Conservation (phyloP, 208 protist species). For the Trypanosoma scelopori region DNA sequence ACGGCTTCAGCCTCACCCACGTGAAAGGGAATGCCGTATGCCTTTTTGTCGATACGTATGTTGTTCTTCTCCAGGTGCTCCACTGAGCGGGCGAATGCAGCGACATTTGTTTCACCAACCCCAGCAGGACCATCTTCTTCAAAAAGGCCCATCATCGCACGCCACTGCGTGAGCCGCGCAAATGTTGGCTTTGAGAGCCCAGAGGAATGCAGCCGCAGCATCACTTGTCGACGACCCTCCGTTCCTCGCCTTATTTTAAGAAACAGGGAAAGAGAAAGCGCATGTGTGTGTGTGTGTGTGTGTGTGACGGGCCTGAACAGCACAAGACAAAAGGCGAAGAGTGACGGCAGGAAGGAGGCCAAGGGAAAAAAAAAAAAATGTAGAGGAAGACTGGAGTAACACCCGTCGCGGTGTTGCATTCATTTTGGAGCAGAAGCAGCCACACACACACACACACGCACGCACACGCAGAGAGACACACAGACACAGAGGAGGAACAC, state of each 20-base stretch:
- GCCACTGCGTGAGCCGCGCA: conserved; percentile 10
- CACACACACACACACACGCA: too few relatives aligned
- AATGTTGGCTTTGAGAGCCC: neutral
- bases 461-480: too few relatives aligned
- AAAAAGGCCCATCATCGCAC: conserved; percentile 61
- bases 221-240: neutral
- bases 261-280: neutral
- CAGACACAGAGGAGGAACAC: neutral
- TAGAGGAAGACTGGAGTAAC: neutral
- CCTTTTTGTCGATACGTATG: conserved; percentile 68
- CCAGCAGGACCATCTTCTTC: conserved; percentile 40
- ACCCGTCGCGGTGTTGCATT: neutral
- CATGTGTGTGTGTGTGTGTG: too few relatives aligned
- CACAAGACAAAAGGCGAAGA: neutral
- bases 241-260: neutral
- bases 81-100: conserved; percentile 66
- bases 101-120: conserved; percentile 28
- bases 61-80: conserved; percentile 59
- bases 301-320: too few relatives aligned
- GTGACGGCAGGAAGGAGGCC: too few relatives aligned
- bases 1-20: conserved; percentile 72
- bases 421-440: neutral
- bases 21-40: conserved; percentile 81
- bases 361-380: neutral
- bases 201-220: conserved; percentile 8